These are phyloP conservation scores for Colletotrichum sp. DNA, from an alignment of 2,329 filamentous ascomycete genomes.

Conservation along the genomic window DNA sequence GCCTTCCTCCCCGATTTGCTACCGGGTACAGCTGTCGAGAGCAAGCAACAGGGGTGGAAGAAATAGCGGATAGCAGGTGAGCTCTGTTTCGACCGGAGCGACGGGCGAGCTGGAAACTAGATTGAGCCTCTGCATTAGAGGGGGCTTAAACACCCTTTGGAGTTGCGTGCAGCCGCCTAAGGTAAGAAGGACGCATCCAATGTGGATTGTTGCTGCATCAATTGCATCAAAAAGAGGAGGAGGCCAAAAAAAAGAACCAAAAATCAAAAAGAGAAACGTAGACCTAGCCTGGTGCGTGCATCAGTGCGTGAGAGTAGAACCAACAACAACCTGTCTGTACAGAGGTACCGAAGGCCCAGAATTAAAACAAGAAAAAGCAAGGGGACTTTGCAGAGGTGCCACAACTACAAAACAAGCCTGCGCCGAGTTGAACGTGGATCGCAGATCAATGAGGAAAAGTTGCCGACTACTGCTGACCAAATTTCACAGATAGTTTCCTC, in stretches of 20 bases:
- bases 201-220: conserved; percentile 5
- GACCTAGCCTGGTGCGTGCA: not conserved
- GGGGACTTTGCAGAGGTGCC: not conserved
- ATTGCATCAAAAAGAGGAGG: conserved; percentile 6
- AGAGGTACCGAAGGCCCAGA: not conserved
- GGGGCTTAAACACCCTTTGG: not conserved
- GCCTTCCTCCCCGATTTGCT: conserved; percentile 19
- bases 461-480: not conserved
- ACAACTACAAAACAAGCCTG: not conserved
- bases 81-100: not conserved
- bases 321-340: not conserved
- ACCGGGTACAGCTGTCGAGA: not conserved
- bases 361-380: not conserved
- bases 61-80: not conserved
- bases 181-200: not conserved
- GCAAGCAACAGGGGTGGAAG: not conserved
- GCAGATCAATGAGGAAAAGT: not conserved
- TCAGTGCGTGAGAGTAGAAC: not conserved
- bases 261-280: not conserved
- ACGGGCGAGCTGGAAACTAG: not conserved
- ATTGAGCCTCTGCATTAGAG: not conserved
- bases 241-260: not conserved
- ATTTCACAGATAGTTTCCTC: not conserved
- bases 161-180: not conserved
- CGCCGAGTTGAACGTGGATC: not conserved